Base-by-base conservation (phyloP, 176 grass and related monocot genomes). In the Alopecurus myosuroides region DNA sequence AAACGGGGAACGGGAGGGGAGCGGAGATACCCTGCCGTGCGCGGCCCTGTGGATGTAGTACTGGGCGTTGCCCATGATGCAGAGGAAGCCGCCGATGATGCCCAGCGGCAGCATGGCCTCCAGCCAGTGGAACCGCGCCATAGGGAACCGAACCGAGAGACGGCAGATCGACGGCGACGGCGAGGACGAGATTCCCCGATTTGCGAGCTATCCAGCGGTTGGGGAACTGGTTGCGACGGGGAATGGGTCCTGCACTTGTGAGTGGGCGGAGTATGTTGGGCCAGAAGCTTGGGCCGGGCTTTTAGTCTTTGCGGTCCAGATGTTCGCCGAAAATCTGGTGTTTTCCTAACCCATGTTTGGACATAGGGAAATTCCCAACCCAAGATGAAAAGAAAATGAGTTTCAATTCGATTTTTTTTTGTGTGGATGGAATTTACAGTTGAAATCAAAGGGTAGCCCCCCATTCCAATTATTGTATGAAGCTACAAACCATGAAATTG, bases 41-140 rank as follows among this genome's bases (percentile, higher is more conserved):
- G 89, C 91, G 63, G 91, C 91, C 89, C 40, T 93, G 88, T 99
- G 97, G 88, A 99, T 96, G 93, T 86, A 99, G 83, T 99, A 99
- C 85, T 95, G 97, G 31, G 87, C 91, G 88, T 99, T 99, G 56
- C 97, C 93, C 97, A 99, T 99, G 87, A 96, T 91, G 91, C 86
- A 95, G 63, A 99, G 87, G 91, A 99, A 92, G 39, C 91, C 97
- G n/a, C 82, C 97, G 86, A 99, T 99, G 91, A 99, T 95, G 22
- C 89, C 97, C 53, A 99, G 91, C 56, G 97, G 97, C 42, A 99
- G 89, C 11, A 99, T 71, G 6, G 97, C 97, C 85, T 99, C 97
- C 71, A 99, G 70, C 97, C 97, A 99, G 71, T 93, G 91, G 15
- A 99, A 44, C 35, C 93, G 86, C 41, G 78, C 91, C 97, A 96